Conservation (phyloP, 2,329 filamentous ascomycete genomes). For the Trichoderma sp. region DNA sequence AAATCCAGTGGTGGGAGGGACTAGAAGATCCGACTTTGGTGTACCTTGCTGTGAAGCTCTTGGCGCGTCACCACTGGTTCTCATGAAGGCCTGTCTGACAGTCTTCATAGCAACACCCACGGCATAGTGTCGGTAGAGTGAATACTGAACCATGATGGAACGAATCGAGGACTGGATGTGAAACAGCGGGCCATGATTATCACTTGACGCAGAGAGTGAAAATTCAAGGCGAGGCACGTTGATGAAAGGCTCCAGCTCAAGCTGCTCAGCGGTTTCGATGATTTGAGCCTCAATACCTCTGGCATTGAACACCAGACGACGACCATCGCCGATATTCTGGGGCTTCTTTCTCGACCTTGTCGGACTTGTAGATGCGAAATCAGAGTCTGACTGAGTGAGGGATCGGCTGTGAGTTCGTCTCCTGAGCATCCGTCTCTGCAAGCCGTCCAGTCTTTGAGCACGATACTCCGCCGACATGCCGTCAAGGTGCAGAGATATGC, state of each 20-base stretch:
- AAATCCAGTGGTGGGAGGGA: slow-evolving; percentile 38
- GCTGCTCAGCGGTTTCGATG: slow-evolving; percentile 80
- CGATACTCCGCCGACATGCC: slow-evolving; percentile 88
- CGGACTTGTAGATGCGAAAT: slow-evolving; percentile 46
- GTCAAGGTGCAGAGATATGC: slow-evolving; percentile 82
- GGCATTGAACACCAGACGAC: slow-evolving; percentile 77
- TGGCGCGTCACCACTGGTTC: slow-evolving; percentile 47
- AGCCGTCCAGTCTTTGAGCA: slow-evolving; percentile 71
- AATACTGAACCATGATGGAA: slow-evolving; percentile 82
- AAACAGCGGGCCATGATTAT: slow-evolving; percentile 83
- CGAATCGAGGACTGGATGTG: slow-evolving; percentile 82
- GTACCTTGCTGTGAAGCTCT: slow-evolving; percentile 36
- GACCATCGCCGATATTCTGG: slow-evolving; percentile 68
- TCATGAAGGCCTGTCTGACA: slow-evolving; percentile 68
- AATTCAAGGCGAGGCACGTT: slow-evolving; percentile 85
- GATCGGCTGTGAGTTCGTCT: slow-evolving; percentile 75
- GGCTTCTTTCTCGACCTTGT: slow-evolving; percentile 54
- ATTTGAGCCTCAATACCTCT: slow-evolving; percentile 87
- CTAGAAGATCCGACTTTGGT: slow-evolving; percentile 37
- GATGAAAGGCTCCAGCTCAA: slow-evolving; percentile 84
- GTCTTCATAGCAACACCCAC: slow-evolving; percentile 79
- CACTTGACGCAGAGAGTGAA: slow-evolving; percentile 79
- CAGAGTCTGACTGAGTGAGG: slow-evolving; percentile 67
- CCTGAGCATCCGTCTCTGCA: slow-evolving; percentile 59
- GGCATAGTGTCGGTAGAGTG: slow-evolving; percentile 89